phyloP scores from a whole-genome alignment of 257 asterid genomes.

The Eucommia ulmoides region DNA sequence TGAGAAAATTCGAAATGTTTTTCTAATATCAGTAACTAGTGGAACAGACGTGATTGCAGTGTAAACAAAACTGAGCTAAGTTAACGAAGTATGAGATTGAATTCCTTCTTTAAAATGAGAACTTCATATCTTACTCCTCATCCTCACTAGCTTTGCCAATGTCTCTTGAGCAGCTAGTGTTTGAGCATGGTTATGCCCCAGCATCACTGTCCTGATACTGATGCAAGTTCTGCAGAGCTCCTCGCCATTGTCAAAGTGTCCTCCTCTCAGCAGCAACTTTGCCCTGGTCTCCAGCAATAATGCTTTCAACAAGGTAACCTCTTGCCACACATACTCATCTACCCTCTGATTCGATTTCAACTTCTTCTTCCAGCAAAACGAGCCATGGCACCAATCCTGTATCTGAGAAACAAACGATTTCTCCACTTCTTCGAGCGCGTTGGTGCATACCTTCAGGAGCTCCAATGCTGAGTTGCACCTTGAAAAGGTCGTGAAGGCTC shows the following conservation, averaged over 20 bases:
- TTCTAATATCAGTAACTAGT: not conserved
- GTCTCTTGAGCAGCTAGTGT: constrained; percentile 86
- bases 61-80: constrained; percentile 21
- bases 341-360: constrained; percentile 47
- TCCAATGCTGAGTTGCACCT: constrained; percentile 75
- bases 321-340: constrained; percentile 82
- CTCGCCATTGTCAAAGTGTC: constrained; percentile 63
- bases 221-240: constrained; percentile 72
- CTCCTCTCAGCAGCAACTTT: constrained; percentile 63
- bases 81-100: constrained; percentile 4
- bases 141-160: constrained; percentile 67
- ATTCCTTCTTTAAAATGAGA: constrained; percentile 2
- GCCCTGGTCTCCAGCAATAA: constrained; percentile 60
- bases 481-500: constrained; percentile 49
- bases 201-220: constrained; percentile 80
- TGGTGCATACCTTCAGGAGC: constrained; percentile 77
- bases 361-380: constrained; percentile 72
- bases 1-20: constrained; percentile 1
- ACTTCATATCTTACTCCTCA: constrained; percentile 69
- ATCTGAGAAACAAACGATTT: constrained; percentile 65
- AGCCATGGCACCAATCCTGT: constrained; percentile 75
- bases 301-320: constrained; percentile 67
- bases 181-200: constrained; percentile 69
- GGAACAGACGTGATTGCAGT: not conserved
- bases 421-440: constrained; percentile 81